phyloP scores from a whole-genome alignment of 257 asterid species.

The Rhazya stricta region DNA sequence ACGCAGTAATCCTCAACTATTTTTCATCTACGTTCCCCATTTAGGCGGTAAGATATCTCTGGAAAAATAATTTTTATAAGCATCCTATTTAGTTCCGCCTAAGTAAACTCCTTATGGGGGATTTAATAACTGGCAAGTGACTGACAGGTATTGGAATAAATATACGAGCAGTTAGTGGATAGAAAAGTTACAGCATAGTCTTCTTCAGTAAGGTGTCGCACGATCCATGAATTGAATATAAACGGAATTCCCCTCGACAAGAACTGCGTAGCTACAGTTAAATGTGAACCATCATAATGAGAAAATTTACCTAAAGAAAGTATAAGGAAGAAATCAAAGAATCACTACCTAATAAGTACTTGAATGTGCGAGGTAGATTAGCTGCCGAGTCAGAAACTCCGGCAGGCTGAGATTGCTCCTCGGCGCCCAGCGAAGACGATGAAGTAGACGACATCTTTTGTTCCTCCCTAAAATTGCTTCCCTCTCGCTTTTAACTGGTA shows the following conservation, averaged over 20 bases:
- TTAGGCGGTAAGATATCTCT: neutral
- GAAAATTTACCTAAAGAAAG: neutral
- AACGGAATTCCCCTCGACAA: slow-evolving; percentile 91
- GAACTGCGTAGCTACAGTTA: slow-evolving; percentile 73
- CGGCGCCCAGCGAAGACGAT: slow-evolving; percentile 4
- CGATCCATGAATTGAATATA: slow-evolving; percentile 89
- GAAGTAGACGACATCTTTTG: slow-evolving; percentile 9
- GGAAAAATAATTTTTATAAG: neutral
- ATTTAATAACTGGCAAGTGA: neutral
- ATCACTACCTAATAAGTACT: slow-evolving; percentile 60
- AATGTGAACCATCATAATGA: neutral
- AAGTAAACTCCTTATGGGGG: neutral
- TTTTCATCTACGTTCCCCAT: neutral
- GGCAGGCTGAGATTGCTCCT: slow-evolving; percentile 2
- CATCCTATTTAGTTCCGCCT: neutral
- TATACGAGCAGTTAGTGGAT: neutral
- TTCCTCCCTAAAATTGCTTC: neutral
- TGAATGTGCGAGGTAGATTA: slow-evolving; percentile 70
- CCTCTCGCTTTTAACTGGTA: neutral
- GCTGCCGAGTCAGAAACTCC: slow-evolving; percentile 34
- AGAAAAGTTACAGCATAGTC: slow-evolving; percentile 69
- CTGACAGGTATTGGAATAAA: neutral
- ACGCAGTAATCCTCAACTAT: no score
- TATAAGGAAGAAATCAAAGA: neutral
- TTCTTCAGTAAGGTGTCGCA: slow-evolving; percentile 69